Evolutionary conservation across 495 filamentous ascomycete genomes (phyloP), one percentile per base, ranked within the genome.

Genomic region (Hypomontagnella monticulosa): DNA sequence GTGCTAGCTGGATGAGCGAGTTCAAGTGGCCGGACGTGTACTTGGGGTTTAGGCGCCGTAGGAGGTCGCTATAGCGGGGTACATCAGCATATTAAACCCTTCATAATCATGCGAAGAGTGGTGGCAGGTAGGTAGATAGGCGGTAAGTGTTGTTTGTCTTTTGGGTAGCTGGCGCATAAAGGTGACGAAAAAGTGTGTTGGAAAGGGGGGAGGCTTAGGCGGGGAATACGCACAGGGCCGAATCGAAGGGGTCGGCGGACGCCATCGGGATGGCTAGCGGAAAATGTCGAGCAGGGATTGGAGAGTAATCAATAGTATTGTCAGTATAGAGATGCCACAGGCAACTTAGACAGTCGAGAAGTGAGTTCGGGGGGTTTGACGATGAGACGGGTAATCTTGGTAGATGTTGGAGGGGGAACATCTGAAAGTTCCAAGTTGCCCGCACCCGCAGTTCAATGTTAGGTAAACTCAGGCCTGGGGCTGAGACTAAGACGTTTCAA

Each of bases 21-120:
- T 88, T 85, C 56, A 99, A 88, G 80, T 98, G 96, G 57, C 79
- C 75, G 67, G 92, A 81, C 40, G 93, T 97, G 76, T 93, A 87
- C 74, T 93, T 93, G 6, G 95, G 95, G 79, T 96, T 93, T 57
- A 99, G 89, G 40, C 96, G 95, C 66, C 96, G 95, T 79, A 99
- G 95, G 67, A 99, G 93, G 83, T 99, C 95, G 72, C 95, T 99
- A 72, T 20, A 46, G 42, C 15, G 40, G 40, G 34, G 14, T 15
- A 18, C 7, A 19, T 61, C 46, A 61, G 57, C 8, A 46, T 16
- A 7, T 19, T 36, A 20, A 16, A 33, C 15, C 14, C 53, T 30
- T 58, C 53, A 61, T 68, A 38, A 56, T 15, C 41, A 50, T 20
- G 10, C 14, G 18, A 18, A 19, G 20, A 20, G 38, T 36, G 11